Evolutionary conservation across 495 filamentous ascomycete genomes (phyloP).

Genomic region (Bombardia bombarda): DNA sequence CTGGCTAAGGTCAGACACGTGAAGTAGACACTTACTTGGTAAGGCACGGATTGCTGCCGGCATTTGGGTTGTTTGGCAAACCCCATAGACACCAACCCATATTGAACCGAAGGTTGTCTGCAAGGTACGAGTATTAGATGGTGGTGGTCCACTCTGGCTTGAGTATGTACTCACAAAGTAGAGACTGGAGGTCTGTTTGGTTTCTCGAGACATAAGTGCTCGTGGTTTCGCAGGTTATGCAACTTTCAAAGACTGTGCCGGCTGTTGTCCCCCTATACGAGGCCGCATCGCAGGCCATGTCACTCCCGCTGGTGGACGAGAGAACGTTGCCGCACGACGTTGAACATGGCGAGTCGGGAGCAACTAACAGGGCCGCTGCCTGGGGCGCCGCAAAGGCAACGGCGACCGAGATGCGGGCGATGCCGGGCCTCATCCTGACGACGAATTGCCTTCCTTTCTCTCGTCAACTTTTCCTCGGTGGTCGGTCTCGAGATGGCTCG

Average conservation of each 20-base stretch:
- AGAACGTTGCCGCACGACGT: slow-evolving; percentile 37
- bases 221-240: slow-evolving; percentile 32
- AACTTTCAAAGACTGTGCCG: slow-evolving; percentile 33
- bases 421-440: slow-evolving; percentile 14
- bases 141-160: no score
- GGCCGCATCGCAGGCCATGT: slow-evolving; percentile 30
- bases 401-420: slow-evolving; percentile 9
- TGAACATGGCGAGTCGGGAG: slow-evolving; percentile 33
- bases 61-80: slow-evolving; percentile 7
- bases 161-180: slow-evolving; percentile 34
- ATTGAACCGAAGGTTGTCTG: slow-evolving; percentile 41
- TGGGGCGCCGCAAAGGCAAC: slow-evolving; percentile 17
- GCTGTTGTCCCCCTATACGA: slow-evolving; percentile 15
- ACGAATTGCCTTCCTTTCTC: not conserved
- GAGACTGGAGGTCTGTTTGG: slow-evolving; percentile 28
- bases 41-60: slow-evolving; percentile 26
- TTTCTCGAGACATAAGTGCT: slow-evolving; percentile 25
- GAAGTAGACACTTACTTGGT: slow-evolving; percentile 27
- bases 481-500: not conserved
- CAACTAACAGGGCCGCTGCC: slow-evolving; percentile 24
- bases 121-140: no score
- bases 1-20: not conserved
- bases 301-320: slow-evolving; percentile 24
- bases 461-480: not conserved
- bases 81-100: slow-evolving; percentile 33